phyloP scores from a whole-genome alignment of 2,329 filamentous ascomycete species.

The Fusarium albosuccineum region DNA sequence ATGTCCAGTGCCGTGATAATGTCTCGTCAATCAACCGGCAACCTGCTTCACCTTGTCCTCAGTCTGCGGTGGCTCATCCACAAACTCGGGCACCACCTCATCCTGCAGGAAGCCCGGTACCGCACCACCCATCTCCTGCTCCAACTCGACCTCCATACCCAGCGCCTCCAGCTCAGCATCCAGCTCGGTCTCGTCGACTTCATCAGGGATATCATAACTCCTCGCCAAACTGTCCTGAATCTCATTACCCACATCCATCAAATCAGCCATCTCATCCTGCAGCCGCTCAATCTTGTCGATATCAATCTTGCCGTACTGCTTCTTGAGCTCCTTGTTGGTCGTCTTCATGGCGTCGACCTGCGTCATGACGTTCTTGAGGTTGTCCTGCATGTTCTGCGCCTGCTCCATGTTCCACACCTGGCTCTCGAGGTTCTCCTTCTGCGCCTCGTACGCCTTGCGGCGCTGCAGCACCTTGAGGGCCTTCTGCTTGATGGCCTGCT shows the following conservation, averaged over 20 bases:
- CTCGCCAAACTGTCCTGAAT: conserved; percentile 95
- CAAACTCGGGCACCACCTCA: conserved; percentile 86
- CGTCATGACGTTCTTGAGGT: conserved; percentile 98
- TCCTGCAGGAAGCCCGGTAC: conserved; percentile 92
- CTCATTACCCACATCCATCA: conserved; percentile 98
- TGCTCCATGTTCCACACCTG: conserved; percentile 99
- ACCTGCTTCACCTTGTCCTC: conserved; percentile 85
- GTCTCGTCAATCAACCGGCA: conserved; percentile 61
- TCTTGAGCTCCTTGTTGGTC: conserved; percentile 90
- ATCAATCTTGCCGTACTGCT: conserved; percentile 97
- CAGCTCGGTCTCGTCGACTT: conserved; percentile 95
- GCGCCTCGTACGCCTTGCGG: conserved; percentile 92
- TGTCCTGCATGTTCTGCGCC: conserved; percentile 98
- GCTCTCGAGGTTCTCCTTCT: conserved; percentile 92
- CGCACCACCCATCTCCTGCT: conserved; percentile 73
- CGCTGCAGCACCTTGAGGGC: conserved; percentile 94
- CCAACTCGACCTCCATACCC: conserved; percentile 93
- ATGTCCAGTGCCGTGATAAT: background rate
- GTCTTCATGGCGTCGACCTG: conserved; percentile 98
- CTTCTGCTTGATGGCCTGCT: conserved; percentile 92
- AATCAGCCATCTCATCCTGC: conserved; percentile 98
- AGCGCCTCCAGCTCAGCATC: conserved; percentile 97
- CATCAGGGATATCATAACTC: conserved; percentile 95
- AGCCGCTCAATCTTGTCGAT: conserved; percentile 97
- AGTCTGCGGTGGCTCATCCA: conserved; percentile 87